Percentiles rank a stretch among this genome's conserved stretches.
Evolutionary conservation across 257 asterid species (phyloP).

Genomic region (Penstemon barbatus): DNA sequence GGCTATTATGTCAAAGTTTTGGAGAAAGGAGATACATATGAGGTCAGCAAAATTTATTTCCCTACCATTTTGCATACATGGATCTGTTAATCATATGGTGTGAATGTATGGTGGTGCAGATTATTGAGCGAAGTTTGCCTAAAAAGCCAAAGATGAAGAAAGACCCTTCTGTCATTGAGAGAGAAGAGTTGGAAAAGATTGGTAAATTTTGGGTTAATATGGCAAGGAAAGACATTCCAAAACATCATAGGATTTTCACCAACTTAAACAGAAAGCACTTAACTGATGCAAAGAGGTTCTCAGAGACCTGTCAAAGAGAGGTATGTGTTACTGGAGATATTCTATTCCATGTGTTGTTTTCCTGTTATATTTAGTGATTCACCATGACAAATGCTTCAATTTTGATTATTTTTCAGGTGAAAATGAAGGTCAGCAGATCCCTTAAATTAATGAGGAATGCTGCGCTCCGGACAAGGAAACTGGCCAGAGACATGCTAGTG

Average conservation of each 20-base stretch:
- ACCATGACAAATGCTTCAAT: constrained; percentile 13
- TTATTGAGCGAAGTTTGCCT: constrained; percentile 91
- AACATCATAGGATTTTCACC: constrained; percentile 73
- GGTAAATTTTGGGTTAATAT: constrained; percentile 79
- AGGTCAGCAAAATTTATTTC: constrained; percentile 53
- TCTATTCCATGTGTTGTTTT: constrained; percentile 13
- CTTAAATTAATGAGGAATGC: constrained; percentile 89
- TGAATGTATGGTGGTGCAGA: constrained; percentile 55
- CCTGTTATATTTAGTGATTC: constrained; percentile 15
- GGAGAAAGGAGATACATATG: constrained; percentile 98
- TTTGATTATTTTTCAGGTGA: constrained; percentile 61
- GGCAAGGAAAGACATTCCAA: constrained; percentile 89
- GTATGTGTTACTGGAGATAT: constrained; percentile 37
- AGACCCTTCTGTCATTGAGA: constrained; percentile 83
- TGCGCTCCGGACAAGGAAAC: constrained; percentile 77
- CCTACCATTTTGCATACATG: constrained; percentile 15
- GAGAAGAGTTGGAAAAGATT: constrained; percentile 82
- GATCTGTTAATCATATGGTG: constrained; percentile 27
- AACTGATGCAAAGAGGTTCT: constrained; percentile 81
- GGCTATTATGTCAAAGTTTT: constrained; percentile 90
- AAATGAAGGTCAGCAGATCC: constrained; percentile 88
- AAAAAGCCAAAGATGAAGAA: constrained; percentile 73
- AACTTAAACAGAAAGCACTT: constrained; percentile 76
- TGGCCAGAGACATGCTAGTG: constrained; percentile 92
- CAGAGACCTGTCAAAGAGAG: constrained; percentile 98